phyloP scores from a whole-genome alignment of 1,284 basidiomycete genomes.

The Marasmius fiardii region DNA sequence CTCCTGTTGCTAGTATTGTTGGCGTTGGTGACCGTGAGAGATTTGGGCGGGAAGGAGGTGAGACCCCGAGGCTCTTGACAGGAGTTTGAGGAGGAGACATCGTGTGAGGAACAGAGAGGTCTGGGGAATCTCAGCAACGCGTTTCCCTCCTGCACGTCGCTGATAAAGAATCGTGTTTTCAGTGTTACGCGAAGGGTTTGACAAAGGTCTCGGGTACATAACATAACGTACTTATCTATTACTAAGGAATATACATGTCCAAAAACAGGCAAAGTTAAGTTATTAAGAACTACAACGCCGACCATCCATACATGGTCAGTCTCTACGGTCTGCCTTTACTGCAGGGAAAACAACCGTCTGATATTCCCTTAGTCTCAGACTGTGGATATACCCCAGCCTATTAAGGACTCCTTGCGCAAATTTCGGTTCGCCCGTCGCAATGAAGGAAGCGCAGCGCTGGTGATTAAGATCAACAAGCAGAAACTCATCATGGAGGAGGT shows the following conservation, averaged over 20 bases:
- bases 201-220: neutral
- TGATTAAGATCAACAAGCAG: conserved; percentile 86
- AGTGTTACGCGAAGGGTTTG: neutral
- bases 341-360: conserved; percentile 11
- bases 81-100: neutral
- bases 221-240: no score
- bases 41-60: conserved; percentile 10
- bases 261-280: no score
- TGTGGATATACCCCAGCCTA: conserved; percentile 77
- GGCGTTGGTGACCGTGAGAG: conserved; percentile 11
- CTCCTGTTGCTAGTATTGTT: conserved; percentile 31
- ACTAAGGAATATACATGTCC: no score
- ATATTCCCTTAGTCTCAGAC: conserved; percentile 53
- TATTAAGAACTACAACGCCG: conserved; percentile 1
- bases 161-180: neutral
- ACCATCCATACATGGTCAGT: conserved; percentile 27
- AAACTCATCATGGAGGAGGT: conserved; percentile 79
- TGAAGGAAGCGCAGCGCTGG: conserved; percentile 69
- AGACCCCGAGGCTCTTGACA: neutral
- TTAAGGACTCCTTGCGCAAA: conserved; percentile 77
- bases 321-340: conserved; percentile 6
- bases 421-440: conserved; percentile 77
- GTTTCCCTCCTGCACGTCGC: neutral
- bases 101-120: conserved; percentile 2
- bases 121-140: neutral